Base-by-base conservation (phyloP, 2,329 filamentous ascomycete genomes). In the Hymenoscyphus infarciens region DNA sequence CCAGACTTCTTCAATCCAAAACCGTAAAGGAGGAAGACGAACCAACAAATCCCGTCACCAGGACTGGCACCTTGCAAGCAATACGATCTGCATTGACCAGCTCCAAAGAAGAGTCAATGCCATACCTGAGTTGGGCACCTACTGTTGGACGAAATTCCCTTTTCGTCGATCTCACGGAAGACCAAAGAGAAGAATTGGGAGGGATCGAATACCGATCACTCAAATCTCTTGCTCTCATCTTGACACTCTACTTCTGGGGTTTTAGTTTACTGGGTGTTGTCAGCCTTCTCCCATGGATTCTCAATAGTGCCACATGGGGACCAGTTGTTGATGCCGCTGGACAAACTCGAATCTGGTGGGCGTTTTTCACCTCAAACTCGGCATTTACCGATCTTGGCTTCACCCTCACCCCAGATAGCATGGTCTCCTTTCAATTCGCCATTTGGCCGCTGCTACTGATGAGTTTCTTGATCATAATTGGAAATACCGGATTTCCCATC, bases 371-470 rank as follows among this genome's bases (percentile, higher is more conserved):
- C 0, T 79, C 92, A 15, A 91, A 87, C 57, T 95, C 92, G 49
- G 84, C 92, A 61, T 97, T 99, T 76, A 97, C 94, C 77, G 94
- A 99, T 78, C 78, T 98, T n/a, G 95, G 95, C 11, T 94, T 92
- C 70, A 94, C 93, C 1, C 79, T 99, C 67, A 98, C 92, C 0
- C 89, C 93, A 0, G 91, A 98, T 77, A 97, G 92, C 69, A 97
- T 99, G 92, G 83, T 87, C 52, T 94, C 91, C 0, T 98, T 98
- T 75, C 87, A 91, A 69, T 83, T 80, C 8, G 91, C 92, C 0
- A 80, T 89, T 6, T 89, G 91, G 69, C 87, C 89, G 0, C 80
- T 98, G 55, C 79, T 97, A 25, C 74, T 95, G 53, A 86, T 92
- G 77, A 86, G 87, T 6, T 96, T 96, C 69, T 83, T 98, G 52